Conservation (phyloP, 805 yeast genomes). For the Candida wancherniae region DNA sequence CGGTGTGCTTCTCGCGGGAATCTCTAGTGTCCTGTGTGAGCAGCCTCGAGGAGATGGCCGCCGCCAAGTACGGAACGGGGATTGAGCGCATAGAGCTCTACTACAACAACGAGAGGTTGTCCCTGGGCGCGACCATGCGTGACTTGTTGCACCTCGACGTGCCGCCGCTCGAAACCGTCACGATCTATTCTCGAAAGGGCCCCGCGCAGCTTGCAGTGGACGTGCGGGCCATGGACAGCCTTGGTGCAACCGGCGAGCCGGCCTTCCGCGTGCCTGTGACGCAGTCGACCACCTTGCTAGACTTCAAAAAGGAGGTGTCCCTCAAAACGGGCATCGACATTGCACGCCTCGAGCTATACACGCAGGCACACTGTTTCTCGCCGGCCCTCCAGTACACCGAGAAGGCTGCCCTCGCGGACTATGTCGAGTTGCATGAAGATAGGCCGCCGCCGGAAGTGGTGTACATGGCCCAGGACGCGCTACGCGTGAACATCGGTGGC, state of each 20-base stretch:
- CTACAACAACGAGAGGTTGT: neutral
- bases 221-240: too few relatives aligned
- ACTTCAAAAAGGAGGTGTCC: constrained; percentile 3
- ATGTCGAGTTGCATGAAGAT: too few relatives aligned
- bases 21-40: constrained; percentile 19
- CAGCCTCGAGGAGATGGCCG: constrained; percentile 17
- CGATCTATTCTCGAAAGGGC: constrained; percentile 1
- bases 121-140: constrained; percentile 10
- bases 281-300: constrained; percentile 3
- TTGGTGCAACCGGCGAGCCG: too few relatives aligned
- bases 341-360: constrained; percentile 1
- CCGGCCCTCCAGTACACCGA: too few relatives aligned
- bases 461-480: too few relatives aligned
- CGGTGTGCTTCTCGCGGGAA: constrained; percentile 16
- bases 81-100: constrained; percentile 1
- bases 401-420: too few relatives aligned
- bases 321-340: neutral
- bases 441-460: too few relatives aligned
- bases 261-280: neutral
- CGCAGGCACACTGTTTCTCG: constrained; percentile 6
- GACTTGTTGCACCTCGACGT: constrained; percentile 23
- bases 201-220: neutral
- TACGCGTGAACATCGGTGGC: too few relatives aligned
- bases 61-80: constrained; percentile 7
- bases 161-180: constrained; percentile 21